phyloP scores from a whole-genome alignment of 345 rosid genomes.

The Citrus inodora region DNA sequence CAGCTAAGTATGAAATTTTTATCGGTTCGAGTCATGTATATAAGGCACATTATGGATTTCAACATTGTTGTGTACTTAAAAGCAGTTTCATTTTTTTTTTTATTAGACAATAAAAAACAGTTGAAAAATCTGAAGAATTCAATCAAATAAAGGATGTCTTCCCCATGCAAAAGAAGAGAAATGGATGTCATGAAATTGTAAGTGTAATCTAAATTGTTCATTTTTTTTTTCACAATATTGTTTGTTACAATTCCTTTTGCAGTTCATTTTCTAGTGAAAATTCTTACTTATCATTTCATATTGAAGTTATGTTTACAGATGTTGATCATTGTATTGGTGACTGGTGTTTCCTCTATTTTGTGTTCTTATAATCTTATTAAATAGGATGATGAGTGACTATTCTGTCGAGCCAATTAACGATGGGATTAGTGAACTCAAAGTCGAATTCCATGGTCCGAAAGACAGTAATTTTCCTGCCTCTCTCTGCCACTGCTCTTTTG shows the following conservation, averaged over 20 bases:
- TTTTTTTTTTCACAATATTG: not conserved
- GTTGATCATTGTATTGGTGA: not conserved
- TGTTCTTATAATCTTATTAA: not conserved
- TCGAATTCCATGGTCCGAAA: constrained; percentile 55
- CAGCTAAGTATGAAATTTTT: too few relatives aligned
- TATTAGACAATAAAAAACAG: not conserved
- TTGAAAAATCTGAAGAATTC: not conserved
- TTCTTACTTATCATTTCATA: not conserved
- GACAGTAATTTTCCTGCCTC: constrained; percentile 33
- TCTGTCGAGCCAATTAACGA: constrained; percentile 53
- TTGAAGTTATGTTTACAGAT: not conserved
- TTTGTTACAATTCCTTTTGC: not conserved
- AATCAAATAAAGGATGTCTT: constrained; percentile 23
- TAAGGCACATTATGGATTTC: not conserved
- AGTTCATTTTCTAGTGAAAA: not conserved
- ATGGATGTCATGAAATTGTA: constrained; percentile 42
- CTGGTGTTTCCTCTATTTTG: not conserved
- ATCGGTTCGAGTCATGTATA: too few relatives aligned
- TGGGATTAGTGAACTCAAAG: constrained; percentile 51
- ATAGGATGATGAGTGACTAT: constrained; percentile 62
- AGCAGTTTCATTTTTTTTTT: not conserved
- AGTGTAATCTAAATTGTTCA: not conserved
- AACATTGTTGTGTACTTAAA: not conserved
- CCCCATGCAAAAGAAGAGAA: constrained; percentile 42
- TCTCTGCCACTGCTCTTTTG: not conserved